Conservation (phyloP, 108 stramenopile species). For the Discostella stelligeroides region DNA sequence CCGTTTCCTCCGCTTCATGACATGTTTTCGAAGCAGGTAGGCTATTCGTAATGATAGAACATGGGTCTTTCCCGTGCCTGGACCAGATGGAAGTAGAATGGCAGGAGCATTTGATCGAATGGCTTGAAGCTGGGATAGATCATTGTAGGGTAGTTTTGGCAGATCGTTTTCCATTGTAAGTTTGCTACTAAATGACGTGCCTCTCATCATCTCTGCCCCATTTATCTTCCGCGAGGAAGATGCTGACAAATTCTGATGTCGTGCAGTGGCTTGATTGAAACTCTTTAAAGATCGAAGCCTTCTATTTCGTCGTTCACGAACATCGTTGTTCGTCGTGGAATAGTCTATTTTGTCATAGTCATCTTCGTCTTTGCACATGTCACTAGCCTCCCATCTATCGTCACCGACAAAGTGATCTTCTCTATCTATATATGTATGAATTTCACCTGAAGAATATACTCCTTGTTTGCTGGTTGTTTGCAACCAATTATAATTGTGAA, state of each 20-base stretch:
- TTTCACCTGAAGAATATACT: background rate
- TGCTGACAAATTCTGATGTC: slow-evolving; percentile 9
- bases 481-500: no score
- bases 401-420: background rate
- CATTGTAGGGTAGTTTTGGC: slow-evolving; percentile 36
- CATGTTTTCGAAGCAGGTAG: slow-evolving; percentile 39
- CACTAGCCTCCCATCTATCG: slow-evolving; percentile 4
- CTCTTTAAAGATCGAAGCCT: slow-evolving; percentile 20
- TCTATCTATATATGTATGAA: background rate
- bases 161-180: background rate
- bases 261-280: slow-evolving; percentile 13
- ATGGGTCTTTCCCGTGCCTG: slow-evolving; percentile 61
- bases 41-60: slow-evolving; percentile 54
- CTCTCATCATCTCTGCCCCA: slow-evolving; percentile 2
- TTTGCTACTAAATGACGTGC: background rate
- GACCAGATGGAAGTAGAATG: slow-evolving; percentile 54
- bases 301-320: slow-evolving; percentile 23
- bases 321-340: slow-evolving; percentile 16
- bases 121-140: slow-evolving; percentile 46
- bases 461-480: background rate
- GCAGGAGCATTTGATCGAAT: slow-evolving; percentile 58
- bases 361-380: background rate
- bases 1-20: background rate
- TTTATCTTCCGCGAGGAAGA: background rate
- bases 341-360: background rate